Evolutionary conservation across 2,329 filamentous ascomycete genomes (phyloP).

Genomic region (Cladophialophora yegresii): DNA sequence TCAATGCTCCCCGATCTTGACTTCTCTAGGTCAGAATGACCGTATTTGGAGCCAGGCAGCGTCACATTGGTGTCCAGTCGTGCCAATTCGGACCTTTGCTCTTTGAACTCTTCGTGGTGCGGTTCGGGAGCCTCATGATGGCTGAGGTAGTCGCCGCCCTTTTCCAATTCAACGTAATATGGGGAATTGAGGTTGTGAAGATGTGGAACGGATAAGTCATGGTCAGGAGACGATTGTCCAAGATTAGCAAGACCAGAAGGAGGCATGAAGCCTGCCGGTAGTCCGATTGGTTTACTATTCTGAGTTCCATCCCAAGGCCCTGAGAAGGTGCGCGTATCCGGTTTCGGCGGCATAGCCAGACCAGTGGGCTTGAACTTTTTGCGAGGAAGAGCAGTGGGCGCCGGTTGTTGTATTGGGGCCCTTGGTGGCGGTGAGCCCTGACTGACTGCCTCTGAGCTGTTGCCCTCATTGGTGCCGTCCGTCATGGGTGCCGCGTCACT

Average conservation of each 20-base stretch:
- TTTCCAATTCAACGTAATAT: slow-evolving; percentile 39
- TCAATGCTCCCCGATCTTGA: slow-evolving; percentile 10
- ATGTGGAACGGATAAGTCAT: slow-evolving; percentile 18
- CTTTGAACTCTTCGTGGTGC: background rate
- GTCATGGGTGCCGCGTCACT: background rate
- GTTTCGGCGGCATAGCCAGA: slow-evolving; percentile 20
- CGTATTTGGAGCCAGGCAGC: slow-evolving; percentile 4
- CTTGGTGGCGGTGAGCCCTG: background rate
- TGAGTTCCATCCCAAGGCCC: slow-evolving; percentile 6
- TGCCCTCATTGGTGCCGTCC: slow-evolving; percentile 9
- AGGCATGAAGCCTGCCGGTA: background rate
- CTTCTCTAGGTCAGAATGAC: slow-evolving; percentile 12
- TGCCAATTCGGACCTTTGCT: slow-evolving; percentile 8
- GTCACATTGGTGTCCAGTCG: slow-evolving; percentile 7
- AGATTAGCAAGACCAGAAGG: background rate
- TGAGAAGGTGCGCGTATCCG: slow-evolving; percentile 7
- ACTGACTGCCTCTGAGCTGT: background rate
- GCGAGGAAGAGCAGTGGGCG: slow-evolving; percentile 11
- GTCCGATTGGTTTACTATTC: background rate
- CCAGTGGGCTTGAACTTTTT: slow-evolving; percentile 27
- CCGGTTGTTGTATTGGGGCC: background rate
- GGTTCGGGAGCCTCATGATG: slow-evolving; percentile 22
- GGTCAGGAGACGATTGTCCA: background rate
- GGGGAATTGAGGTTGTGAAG: slow-evolving; percentile 46
- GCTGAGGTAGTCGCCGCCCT: slow-evolving; percentile 38